These are phyloP conservation scores for Zangia roseola DNA, from an alignment of 768 basidiomycete species.

Conservation along the genomic window DNA sequence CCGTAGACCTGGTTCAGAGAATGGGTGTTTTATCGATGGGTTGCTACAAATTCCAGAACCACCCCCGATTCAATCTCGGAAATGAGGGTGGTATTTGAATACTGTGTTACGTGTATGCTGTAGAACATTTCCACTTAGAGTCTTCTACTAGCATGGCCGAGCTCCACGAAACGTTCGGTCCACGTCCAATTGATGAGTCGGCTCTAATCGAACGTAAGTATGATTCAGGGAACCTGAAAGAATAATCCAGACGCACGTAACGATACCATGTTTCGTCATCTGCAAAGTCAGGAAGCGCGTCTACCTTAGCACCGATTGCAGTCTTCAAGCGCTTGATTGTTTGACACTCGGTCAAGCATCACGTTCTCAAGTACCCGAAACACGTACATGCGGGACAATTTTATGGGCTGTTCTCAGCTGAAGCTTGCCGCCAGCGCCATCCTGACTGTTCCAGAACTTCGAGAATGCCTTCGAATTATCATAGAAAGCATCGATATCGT, in stretches of 20 bases:
- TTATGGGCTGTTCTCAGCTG: slow-evolving; percentile 27
- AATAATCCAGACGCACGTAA: slow-evolving; percentile 19
- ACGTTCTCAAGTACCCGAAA: background rate
- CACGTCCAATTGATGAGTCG: slow-evolving; percentile 22
- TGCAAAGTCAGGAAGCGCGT: slow-evolving; percentile 34
- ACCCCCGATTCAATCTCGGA: background rate
- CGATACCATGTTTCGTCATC: slow-evolving; percentile 36
- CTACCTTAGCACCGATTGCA: slow-evolving; percentile 23
- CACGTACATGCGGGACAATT: slow-evolving; percentile 42
- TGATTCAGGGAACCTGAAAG: background rate
- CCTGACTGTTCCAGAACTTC: slow-evolving; percentile 32
- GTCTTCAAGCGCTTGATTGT: slow-evolving; percentile 33
- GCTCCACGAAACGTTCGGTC: slow-evolving; percentile 28
- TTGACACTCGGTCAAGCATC: background rate
- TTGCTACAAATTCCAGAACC: background rate
- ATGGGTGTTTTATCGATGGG: background rate
- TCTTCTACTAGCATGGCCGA: slow-evolving; percentile 11
- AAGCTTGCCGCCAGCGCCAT: slow-evolving; percentile 21
- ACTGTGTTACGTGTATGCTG: background rate
- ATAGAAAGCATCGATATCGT: slow-evolving; percentile 25
- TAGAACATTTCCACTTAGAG: background rate
- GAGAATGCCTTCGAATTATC: slow-evolving; percentile 40
- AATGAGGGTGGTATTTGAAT: background rate
- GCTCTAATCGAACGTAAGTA: slow-evolving; percentile 1
- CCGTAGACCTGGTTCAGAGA: background rate